phyloP scores from a whole-genome alignment of 768 basidiomycete species.

The Calocybe gangraenosa region DNA sequence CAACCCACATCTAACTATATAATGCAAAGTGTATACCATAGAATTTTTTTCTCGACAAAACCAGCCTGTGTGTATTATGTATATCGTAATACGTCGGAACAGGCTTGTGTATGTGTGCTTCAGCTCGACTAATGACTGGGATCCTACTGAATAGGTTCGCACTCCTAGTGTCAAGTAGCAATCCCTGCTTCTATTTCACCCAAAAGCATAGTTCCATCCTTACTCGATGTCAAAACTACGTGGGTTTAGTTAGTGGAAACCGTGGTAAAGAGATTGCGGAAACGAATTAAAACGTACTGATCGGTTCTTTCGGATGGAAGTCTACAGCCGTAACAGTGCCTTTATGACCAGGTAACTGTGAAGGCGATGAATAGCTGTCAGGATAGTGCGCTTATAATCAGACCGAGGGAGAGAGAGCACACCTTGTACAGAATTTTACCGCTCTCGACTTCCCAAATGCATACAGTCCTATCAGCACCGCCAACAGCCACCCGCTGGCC shows the following conservation, averaged over 20 bases:
- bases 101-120: too few relatives aligned
- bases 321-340: constrained; percentile 95
- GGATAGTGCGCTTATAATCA: too few relatives aligned
- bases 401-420: constrained; percentile 7
- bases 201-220: constrained; percentile 88
- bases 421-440: constrained; percentile 79
- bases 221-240: constrained; percentile 85
- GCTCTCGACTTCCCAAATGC: constrained; percentile 84
- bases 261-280: not conserved
- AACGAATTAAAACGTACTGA: constrained; percentile 53
- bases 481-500: constrained; percentile 84
- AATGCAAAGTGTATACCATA: constrained; percentile 10
- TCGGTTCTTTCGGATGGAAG: constrained; percentile 94
- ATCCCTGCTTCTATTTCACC: constrained; percentile 82
- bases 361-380: too few relatives aligned
- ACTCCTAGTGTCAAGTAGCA: constrained; percentile 19
- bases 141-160: too few relatives aligned
- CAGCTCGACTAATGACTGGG: too few relatives aligned
- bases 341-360: constrained; percentile 89
- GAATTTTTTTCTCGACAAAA: not conserved
- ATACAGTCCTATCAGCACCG: constrained; percentile 84
- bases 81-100: too few relatives aligned
- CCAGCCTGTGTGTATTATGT: too few relatives aligned
- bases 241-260: not conserved
- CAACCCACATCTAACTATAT: constrained; percentile 3